Conservation (phyloP, 179 eudicot genomes). For the Silene vulgaris region DNA sequence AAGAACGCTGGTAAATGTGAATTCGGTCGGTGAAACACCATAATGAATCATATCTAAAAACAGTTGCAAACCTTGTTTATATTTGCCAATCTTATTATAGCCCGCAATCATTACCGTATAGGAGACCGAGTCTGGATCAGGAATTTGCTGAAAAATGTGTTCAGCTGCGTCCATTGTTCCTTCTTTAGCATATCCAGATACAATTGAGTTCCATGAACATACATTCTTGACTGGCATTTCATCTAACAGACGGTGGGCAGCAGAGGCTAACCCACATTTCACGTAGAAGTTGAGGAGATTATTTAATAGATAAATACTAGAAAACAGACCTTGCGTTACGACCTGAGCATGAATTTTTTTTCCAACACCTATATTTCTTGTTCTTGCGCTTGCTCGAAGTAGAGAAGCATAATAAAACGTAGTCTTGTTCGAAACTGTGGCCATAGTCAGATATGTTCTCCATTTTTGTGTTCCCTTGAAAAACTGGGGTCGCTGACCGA, state of each 20-base stretch:
- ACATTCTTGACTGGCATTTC: constrained; percentile 48
- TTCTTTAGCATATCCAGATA: constrained; percentile 43
- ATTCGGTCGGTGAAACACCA: constrained; percentile 34
- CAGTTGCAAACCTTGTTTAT: constrained; percentile 27
- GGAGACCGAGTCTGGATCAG: constrained; percentile 46
- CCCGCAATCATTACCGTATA: constrained; percentile 49
- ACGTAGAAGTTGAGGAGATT: constrained; percentile 48
- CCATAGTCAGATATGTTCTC: constrained; percentile 17
- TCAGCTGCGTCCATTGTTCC: constrained; percentile 34
- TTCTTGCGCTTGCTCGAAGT: constrained; percentile 43
- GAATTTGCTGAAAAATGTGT: constrained; percentile 34
- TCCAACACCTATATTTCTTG: constrained; percentile 29
- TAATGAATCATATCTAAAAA: constrained; percentile 34
- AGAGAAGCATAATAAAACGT: constrained; percentile 34
- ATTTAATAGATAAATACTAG: constrained; percentile 46
- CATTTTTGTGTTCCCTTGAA: not conserved
- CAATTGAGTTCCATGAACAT: constrained; percentile 57
- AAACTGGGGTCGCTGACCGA: not conserved
- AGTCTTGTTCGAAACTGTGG: constrained; percentile 14
- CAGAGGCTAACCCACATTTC: constrained; percentile 38
- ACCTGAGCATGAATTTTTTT: constrained; percentile 48
- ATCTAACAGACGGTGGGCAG: constrained; percentile 52
- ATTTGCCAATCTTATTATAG: constrained; percentile 32
- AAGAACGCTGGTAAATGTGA: constrained; percentile 37
- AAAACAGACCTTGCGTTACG: constrained; percentile 45